phyloP scores from a whole-genome alignment of 2,329 filamentous ascomycete genomes.

The Aspergillus versicolor region DNA sequence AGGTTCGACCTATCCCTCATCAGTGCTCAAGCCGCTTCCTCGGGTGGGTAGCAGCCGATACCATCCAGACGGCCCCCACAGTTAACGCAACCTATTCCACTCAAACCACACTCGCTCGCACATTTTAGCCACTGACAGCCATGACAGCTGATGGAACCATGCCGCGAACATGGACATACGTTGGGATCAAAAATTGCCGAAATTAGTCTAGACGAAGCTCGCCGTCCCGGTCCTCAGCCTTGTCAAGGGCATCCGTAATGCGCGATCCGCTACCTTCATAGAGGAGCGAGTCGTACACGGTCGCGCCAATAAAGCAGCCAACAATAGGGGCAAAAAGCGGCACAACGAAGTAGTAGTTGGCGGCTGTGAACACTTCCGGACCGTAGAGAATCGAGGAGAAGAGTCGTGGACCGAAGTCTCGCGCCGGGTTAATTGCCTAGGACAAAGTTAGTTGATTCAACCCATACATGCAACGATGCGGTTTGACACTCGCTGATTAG shows the following conservation, averaged over 20 bases:
- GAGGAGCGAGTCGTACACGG: constrained; percentile 26
- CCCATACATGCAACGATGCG: neutral
- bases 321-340: constrained; percentile 28
- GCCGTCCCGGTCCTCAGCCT: constrained; percentile 14
- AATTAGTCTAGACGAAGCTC: constrained; percentile 22
- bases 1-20: neutral
- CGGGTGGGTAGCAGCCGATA: neutral
- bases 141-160: neutral
- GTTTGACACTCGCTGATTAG: neutral
- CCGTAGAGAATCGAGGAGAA: constrained; percentile 33
- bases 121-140: neutral
- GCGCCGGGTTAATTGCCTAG: constrained; percentile 31
- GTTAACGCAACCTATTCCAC: neutral
- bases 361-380: constrained; percentile 28
- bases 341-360: constrained; percentile 30
- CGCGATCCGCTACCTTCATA: constrained; percentile 33
- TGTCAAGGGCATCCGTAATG: constrained; percentile 27
- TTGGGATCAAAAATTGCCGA: neutral
- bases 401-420: constrained; percentile 31
- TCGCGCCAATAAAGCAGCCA: constrained; percentile 28
- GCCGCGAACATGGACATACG: neutral
- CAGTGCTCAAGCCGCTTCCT: neutral
- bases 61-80: neutral
- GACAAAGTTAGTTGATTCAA: neutral
- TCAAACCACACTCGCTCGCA: no score